Evolutionary conservation across 2,329 filamentous ascomycete species (phyloP).

Genomic region (Ascosphaera apis): DNA sequence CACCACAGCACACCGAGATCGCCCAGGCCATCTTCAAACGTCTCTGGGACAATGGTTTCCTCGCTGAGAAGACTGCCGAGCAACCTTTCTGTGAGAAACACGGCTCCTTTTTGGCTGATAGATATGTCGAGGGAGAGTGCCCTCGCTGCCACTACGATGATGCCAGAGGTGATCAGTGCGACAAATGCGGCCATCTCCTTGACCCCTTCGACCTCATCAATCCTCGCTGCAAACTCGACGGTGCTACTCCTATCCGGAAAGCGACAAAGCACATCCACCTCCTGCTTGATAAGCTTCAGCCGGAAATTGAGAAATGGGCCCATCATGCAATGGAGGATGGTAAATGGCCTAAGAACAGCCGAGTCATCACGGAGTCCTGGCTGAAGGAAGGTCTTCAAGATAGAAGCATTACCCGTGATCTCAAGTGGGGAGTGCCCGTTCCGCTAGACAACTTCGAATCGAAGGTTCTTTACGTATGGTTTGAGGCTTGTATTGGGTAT

Average conservation of each 20-base stretch:
- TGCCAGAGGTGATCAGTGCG: constrained; percentile 51
- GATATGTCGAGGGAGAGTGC: constrained; percentile 28
- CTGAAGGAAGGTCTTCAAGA: constrained; percentile 50
- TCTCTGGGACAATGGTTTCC: constrained; percentile 68
- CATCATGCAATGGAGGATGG: constrained; percentile 49
- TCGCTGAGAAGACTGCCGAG: constrained; percentile 66
- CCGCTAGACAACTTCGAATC: constrained; percentile 33
- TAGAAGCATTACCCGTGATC: constrained; percentile 61
- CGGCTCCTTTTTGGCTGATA: constrained; percentile 22
- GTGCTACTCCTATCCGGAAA: constrained; percentile 51
- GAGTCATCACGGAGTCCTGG: constrained; percentile 23
- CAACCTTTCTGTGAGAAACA: constrained; percentile 79
- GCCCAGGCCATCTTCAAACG: constrained; percentile 76
- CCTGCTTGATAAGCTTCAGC: constrained; percentile 61
- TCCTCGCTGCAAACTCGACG: constrained; percentile 78
- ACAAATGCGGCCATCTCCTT: constrained; percentile 48
- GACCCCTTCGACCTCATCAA: constrained; percentile 52
- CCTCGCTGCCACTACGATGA: constrained; percentile 36
- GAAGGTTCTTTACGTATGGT: constrained; percentile 67
- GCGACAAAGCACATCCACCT: constrained; percentile 83
- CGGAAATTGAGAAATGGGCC: constrained; percentile 56
- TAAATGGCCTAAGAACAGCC: constrained; percentile 22
- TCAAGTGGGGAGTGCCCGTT: constrained; percentile 52
- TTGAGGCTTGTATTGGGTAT: constrained; percentile 69
- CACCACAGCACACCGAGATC: constrained; percentile 70